These are phyloP conservation scores for Suillus paluster DNA, from an alignment of 768 basidiomycete genomes.

Conservation along the genomic window DNA sequence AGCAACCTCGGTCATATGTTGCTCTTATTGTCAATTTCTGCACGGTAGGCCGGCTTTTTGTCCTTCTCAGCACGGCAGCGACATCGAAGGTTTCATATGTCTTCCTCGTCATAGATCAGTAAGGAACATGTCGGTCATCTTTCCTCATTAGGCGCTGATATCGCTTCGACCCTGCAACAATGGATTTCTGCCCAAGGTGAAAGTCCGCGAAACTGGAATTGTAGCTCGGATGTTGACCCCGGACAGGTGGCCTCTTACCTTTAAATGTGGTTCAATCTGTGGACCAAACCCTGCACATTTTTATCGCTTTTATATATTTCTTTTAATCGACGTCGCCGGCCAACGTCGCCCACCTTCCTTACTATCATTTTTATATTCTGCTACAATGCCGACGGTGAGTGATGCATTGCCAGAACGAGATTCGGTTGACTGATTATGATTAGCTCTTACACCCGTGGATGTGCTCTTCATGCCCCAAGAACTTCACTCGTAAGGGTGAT, in stretches of 20 bases:
- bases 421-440: background rate
- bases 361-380: slow-evolving; percentile 4
- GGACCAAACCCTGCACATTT: slow-evolving; percentile 11
- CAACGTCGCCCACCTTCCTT: slow-evolving; percentile 42
- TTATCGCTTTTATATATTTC: slow-evolving; percentile 17
- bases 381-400: slow-evolving; percentile 6
- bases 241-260: slow-evolving; percentile 16
- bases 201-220: slow-evolving; percentile 15
- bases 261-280: slow-evolving; percentile 21
- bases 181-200: slow-evolving; percentile 16
- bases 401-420: background rate
- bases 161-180: slow-evolving; percentile 24
- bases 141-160: slow-evolving; percentile 7
- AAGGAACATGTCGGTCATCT: slow-evolving; percentile 1
- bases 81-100: slow-evolving; percentile 1
- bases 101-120: slow-evolving; percentile 6
- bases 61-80: slow-evolving; percentile 14
- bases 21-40: slow-evolving; percentile 7
- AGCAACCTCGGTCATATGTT: slow-evolving; percentile 9
- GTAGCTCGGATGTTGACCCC: slow-evolving; percentile 12
- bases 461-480: slow-evolving; percentile 51
- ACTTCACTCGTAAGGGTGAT: slow-evolving; percentile 62
- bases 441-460: slow-evolving; percentile 37
- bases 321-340: slow-evolving; percentile 46
- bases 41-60: slow-evolving; percentile 24